A percentile compares a stretch with the other conserved stretches of the same genome.
Conservation (phyloP, 2,329 filamentous ascomycete species). For the Anisogramma anomala region DNA sequence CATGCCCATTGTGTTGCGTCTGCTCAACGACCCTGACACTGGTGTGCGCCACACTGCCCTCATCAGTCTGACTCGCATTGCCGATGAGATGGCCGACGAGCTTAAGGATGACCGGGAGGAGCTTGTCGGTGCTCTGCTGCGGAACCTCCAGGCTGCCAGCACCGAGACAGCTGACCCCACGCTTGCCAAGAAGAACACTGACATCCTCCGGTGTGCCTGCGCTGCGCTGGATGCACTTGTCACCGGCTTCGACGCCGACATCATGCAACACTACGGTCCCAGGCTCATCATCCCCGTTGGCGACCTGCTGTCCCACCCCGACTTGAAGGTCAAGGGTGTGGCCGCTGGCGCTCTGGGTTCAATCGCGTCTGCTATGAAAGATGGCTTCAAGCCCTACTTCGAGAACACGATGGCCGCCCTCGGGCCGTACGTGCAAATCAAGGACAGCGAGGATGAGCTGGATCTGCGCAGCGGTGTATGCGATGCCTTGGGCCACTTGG, state of each 20-base stretch:
- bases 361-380: constrained; percentile 73
- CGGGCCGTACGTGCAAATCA: constrained; percentile 70
- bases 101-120: constrained; percentile 74
- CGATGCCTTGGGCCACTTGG: constrained; percentile 89
- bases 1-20: constrained; percentile 70
- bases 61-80: constrained; percentile 76
- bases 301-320: constrained; percentile 69
- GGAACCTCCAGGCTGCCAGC: constrained; percentile 77
- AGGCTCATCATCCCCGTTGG: constrained; percentile 79
- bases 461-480: constrained; percentile 81
- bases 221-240: constrained; percentile 85
- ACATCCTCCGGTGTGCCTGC: constrained; percentile 82
- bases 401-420: constrained; percentile 82
- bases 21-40: constrained; percentile 73
- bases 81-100: constrained; percentile 87
- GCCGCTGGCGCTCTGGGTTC: constrained; percentile 84
- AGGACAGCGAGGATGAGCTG: constrained; percentile 81
- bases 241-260: constrained; percentile 68
- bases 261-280: constrained; percentile 70
- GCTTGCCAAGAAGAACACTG: constrained; percentile 61
- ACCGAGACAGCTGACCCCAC: constrained; percentile 50
- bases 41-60: constrained; percentile 80
- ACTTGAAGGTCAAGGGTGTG: constrained; percentile 80
- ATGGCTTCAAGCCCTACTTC: constrained; percentile 83
- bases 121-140: constrained; percentile 72